These are phyloP conservation scores for Rutstroemia sp. DNA, from an alignment of 2,329 filamentous ascomycete species.

Conservation along the genomic window DNA sequence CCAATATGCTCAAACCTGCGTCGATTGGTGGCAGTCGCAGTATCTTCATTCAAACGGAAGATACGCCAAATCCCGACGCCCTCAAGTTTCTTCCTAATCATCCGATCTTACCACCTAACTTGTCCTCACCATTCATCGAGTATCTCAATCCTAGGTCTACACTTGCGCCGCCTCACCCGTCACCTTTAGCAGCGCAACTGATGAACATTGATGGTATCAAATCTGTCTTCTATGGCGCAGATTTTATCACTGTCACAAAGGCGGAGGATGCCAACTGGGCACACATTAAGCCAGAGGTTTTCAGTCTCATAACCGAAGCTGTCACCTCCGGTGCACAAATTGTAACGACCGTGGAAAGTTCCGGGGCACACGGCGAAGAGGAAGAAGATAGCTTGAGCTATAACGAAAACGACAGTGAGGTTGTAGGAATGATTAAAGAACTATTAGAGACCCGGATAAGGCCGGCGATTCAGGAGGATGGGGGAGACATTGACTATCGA, in stretches of 20 bases:
- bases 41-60: conserved; percentile 97
- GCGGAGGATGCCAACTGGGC: conserved; percentile 83
- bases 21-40: conserved; percentile 48
- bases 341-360: conserved; percentile 61
- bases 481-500: conserved; percentile 91
- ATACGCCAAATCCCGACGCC: conserved; percentile 89
- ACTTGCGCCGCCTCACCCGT: conserved; percentile 80
- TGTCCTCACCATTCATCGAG: conserved; percentile 76
- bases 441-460: conserved; percentile 89
- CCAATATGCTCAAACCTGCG: conserved; percentile 30
- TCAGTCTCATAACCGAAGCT: conserved; percentile 88
- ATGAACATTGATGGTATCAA: conserved; percentile 94
- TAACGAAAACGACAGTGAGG: conserved; percentile 86
- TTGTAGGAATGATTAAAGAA: conserved; percentile 98
- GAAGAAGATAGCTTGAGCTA: conserved; percentile 69
- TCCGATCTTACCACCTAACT: conserved; percentile 66
- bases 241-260: conserved; percentile 97
- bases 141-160: conserved; percentile 86
- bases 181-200: conserved; percentile 80
- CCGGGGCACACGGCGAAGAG: conserved; percentile 41
- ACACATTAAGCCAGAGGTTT: conserved; percentile 91
- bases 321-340: conserved; percentile 77
- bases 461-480: conserved; percentile 94
- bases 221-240: conserved; percentile 84
- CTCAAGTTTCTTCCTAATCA: conserved; percentile 95